Conservation (phyloP, 1,284 basidiomycete genomes). For the Austropuccinia psidii region DNA sequence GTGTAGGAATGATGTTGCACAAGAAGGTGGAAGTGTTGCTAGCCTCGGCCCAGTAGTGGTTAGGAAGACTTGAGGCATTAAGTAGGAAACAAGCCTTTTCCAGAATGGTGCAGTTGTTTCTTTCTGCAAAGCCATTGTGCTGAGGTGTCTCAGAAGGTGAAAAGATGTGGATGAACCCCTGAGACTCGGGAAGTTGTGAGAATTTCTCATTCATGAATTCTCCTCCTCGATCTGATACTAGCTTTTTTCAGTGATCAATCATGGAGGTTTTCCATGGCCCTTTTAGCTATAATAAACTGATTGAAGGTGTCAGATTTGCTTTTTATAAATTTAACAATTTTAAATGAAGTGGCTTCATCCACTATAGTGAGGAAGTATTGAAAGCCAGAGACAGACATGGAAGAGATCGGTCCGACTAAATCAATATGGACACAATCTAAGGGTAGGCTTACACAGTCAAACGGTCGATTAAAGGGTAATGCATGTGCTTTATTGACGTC, state of each 20-base stretch:
- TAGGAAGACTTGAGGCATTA: constrained; percentile 41
- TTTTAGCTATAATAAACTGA: too few relatives aligned
- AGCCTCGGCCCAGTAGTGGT: constrained; percentile 47
- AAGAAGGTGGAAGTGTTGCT: constrained; percentile 46
- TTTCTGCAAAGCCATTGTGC: constrained; percentile 46
- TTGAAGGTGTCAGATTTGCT: neutral
- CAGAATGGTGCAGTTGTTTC: constrained; percentile 44
- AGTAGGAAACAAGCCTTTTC: constrained; percentile 44
- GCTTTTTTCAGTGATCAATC: neutral
- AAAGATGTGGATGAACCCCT: constrained; percentile 46
- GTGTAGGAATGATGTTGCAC: constrained; percentile 46
- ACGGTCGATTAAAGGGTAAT: neutral
- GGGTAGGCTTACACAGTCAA: neutral
- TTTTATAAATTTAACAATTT: neutral
- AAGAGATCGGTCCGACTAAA: neutral
- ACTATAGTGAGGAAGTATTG: neutral
- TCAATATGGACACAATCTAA: neutral
- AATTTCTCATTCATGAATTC: constrained; percentile 44
- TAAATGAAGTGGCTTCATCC: neutral
- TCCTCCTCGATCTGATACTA: constrained; percentile 45
- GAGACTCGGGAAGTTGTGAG: constrained; percentile 40
- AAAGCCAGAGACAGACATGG: neutral
- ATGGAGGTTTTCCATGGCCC: too few relatives aligned
- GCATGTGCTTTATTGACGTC: too few relatives aligned
- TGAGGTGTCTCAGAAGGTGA: constrained; percentile 49